Conservation (phyloP, 257 asterid genomes). For the Scutellaria minor region DNA sequence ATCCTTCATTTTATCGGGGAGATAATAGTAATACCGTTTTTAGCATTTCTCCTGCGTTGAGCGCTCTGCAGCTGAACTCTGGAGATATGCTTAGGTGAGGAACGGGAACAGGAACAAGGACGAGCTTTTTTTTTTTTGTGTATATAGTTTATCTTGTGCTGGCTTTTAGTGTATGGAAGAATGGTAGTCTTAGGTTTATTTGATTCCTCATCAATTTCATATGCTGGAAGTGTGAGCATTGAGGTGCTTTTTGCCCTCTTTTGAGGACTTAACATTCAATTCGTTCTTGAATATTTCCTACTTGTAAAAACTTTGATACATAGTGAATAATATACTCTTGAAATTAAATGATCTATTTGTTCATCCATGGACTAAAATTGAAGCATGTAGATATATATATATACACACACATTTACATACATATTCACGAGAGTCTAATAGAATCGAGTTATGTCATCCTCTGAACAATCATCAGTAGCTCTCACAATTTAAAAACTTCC, state of each 20-base stretch:
- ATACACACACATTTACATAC: too few relatives aligned
- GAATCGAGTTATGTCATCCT: too few relatives aligned
- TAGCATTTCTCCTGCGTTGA: slow-evolving; percentile 63
- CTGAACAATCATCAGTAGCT: too few relatives aligned
- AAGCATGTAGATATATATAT: too few relatives aligned
- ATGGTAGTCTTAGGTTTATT: neutral
- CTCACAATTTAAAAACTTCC: too few relatives aligned
- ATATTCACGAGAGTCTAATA: too few relatives aligned
- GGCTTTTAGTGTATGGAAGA: too few relatives aligned
- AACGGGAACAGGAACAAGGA: neutral
- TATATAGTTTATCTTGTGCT: neutral
- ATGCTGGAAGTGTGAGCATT: neutral
- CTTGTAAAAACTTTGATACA: neutral
- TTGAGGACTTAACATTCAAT: neutral
- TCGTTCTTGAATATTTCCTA: slow-evolving; percentile 15
- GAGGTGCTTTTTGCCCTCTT: too few relatives aligned
- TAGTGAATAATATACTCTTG: neutral
- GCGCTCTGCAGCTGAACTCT: slow-evolving; percentile 49
- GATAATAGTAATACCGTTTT: slow-evolving; percentile 42
- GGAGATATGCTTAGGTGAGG: slow-evolving; percentile 75
- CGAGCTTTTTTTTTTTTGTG: neutral
- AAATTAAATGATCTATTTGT: neutral
- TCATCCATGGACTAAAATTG: neutral
- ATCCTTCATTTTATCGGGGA: slow-evolving; percentile 55
- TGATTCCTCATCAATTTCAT: neutral